phyloP scores from a whole-genome alignment of 257 asterid species.

The Handroanthus guayacan region DNA sequence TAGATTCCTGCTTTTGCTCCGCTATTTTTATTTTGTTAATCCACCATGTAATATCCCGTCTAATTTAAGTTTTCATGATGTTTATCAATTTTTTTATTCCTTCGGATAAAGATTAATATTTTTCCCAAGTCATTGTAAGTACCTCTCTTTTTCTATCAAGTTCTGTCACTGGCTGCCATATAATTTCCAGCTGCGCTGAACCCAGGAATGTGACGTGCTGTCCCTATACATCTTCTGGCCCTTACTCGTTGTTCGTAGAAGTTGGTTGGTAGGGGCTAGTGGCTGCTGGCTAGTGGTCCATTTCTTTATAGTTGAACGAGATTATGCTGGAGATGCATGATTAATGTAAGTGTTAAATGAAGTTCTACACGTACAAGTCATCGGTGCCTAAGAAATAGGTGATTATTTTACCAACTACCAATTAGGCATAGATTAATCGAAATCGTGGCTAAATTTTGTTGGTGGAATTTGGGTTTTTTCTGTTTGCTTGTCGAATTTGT shows the following conservation, averaged over 20 bases:
- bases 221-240: conserved; percentile 2
- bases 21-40: conserved; percentile 29
- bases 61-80: conserved; percentile 39
- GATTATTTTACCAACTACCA: background rate
- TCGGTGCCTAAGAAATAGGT: background rate
- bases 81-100: conserved; percentile 43
- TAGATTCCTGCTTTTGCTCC: conserved; percentile 31
- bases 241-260: conserved; percentile 24
- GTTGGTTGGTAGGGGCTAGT: conserved; percentile 28
- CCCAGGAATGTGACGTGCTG: background rate
- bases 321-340: background rate
- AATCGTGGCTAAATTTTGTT: background rate
- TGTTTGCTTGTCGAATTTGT: too few species aligned
- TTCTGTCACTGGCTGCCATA: conserved; percentile 20
- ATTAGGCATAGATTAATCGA: background rate
- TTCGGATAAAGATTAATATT: conserved; percentile 36
- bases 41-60: conserved; percentile 49
- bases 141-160: conserved; percentile 17
- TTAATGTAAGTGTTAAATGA: background rate
- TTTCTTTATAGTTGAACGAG: background rate
- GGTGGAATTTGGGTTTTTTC: background rate
- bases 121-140: conserved; percentile 42
- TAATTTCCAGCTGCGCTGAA: conserved; percentile 32
- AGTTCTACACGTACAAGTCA: background rate
- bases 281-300: conserved; percentile 17